Evolutionary conservation across 257 asterid species (phyloP).

Genomic region (Penstemon barbatus): DNA sequence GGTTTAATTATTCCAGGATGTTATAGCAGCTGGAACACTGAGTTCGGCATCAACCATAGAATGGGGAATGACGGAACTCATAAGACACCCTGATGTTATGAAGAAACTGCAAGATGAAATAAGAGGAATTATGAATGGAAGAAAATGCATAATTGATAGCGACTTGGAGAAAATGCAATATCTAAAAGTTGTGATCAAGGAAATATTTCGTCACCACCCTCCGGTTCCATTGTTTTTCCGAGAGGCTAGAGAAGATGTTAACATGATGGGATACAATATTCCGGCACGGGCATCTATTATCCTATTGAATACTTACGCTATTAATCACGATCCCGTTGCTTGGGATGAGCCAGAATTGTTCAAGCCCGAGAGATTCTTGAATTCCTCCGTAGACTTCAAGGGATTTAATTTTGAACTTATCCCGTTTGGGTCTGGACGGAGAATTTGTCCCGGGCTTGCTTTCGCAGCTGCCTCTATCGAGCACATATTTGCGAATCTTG

Average conservation of each 20-base stretch:
- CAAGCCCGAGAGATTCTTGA: slow-evolving; percentile 33
- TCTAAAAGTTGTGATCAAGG: slow-evolving; percentile 27
- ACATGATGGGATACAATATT: slow-evolving; percentile 29
- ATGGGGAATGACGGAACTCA: slow-evolving; percentile 32
- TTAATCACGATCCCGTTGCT: slow-evolving; percentile 28
- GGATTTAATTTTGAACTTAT: slow-evolving; percentile 16
- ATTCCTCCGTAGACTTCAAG: background rate
- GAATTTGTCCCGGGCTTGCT: slow-evolving; percentile 30
- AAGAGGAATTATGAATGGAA: slow-evolving; percentile 7
- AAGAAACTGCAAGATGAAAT: slow-evolving; percentile 13
- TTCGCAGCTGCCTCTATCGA: slow-evolving; percentile 24
- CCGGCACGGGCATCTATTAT: slow-evolving; percentile 10
- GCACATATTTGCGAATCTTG: slow-evolving; percentile 30
- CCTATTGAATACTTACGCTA: slow-evolving; percentile 27
- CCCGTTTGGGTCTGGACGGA: slow-evolving; percentile 41
- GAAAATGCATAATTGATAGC: background rate
- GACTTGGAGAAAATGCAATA: slow-evolving; percentile 25
- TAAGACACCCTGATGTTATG: background rate
- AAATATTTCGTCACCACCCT: slow-evolving; percentile 15
- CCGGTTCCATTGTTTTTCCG: background rate
- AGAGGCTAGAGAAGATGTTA: slow-evolving; percentile 6
- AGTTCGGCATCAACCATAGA: slow-evolving; percentile 26
- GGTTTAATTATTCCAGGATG: slow-evolving; percentile 19
- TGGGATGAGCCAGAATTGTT: slow-evolving; percentile 41
- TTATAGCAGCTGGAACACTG: slow-evolving; percentile 33